Percentiles rank a stretch among this genome's conserved stretches.
These are phyloP conservation scores for Collybiopsis confluens DNA, from an alignment of 768 basidiomycete genomes.

Conservation along the genomic window DNA sequence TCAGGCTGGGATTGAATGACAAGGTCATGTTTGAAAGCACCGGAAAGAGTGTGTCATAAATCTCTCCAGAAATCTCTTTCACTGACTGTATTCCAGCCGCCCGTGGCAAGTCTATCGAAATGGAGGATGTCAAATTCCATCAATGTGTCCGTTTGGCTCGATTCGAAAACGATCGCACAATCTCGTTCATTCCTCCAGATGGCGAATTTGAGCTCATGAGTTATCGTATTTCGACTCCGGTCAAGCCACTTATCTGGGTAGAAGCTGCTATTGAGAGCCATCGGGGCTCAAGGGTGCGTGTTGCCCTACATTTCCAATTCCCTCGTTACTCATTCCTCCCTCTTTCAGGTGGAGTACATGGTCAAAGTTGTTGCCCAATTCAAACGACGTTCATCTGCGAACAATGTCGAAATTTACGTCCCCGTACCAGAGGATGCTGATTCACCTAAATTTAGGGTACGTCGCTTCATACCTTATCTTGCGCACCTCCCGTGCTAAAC, in stretches of 20 bases:
- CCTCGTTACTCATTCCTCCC: background rate
- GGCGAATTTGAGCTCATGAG: constrained; percentile 93
- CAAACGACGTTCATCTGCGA: constrained; percentile 93
- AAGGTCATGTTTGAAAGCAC: constrained; percentile 99
- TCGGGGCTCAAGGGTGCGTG: constrained; percentile 43
- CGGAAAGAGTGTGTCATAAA: constrained; percentile 70
- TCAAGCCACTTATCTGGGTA: constrained; percentile 97
- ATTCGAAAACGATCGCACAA: constrained; percentile 98
- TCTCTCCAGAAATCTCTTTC: background rate
- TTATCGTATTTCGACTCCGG: constrained; percentile 92
- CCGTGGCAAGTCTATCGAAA: constrained; percentile 96
- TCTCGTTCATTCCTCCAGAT: constrained; percentile 98
- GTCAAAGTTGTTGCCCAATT: constrained; percentile 97
- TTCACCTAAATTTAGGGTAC: constrained; percentile 91
- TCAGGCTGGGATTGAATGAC: constrained; percentile 93
- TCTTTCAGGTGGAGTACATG: constrained; percentile 82
- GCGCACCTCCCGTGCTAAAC: background rate
- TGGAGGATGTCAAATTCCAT: constrained; percentile 99
- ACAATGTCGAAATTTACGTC: constrained; percentile 98
- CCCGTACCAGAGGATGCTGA: constrained; percentile 99
- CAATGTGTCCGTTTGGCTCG: constrained; percentile 97
- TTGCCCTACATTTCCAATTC: background rate
- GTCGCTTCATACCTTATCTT: constrained; percentile 19
- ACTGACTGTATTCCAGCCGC: constrained; percentile 46
- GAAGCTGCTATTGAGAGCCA: constrained; percentile 96